Evolutionary conservation across 352 stramenopile species (phyloP), one percentile per base, ranked within the genome.

Genomic region (Phytophthora brassicae): DNA sequence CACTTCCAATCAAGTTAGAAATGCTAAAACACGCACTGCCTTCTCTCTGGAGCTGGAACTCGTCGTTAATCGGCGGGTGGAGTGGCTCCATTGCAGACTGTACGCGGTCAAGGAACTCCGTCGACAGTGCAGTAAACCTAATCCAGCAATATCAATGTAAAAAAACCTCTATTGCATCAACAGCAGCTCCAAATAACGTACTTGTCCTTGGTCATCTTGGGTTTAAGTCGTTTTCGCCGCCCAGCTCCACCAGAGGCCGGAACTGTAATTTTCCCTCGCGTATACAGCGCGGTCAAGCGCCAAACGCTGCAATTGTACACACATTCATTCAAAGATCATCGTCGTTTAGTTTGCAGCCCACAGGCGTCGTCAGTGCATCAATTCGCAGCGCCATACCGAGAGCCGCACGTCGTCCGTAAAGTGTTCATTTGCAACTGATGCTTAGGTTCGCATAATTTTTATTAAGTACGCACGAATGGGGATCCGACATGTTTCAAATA

Each of bases 101-200:
- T 19, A 92, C 81, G 17, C 81, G 80, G 31, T 90, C 82, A 20
- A 93, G 70, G 60, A 90, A 93, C 41, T 69, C 55, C 6, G 56
- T 51, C 36, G 77, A 73, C 23, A 93, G 53, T 23, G 57, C 62
- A 1, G 56, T 41, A 43, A 93, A 93, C 57, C 84, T 93, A 48
- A 13, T 41, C 7, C 22, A 63, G 20, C 28, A 47, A 3, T 4
- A 11, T 48, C 13, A 59, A 17, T 41, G 23, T 56, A 39, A 47
- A 19, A 35, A 47, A 19, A 35, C 4, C 26, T 31, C 26, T 16
- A 22, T 7, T 42, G 39, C 16, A 41, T 13, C 20, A 2, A 28
- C 3, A 6, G 24, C 14, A 43, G 23, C 17, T 36, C n/a, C 4
- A 1, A 4, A 28, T 23, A 28, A 67, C 69, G 23, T 35, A 86